Conservation (phyloP, 2,329 filamentous ascomycete genomes). For the Penicillium sp. region DNA sequence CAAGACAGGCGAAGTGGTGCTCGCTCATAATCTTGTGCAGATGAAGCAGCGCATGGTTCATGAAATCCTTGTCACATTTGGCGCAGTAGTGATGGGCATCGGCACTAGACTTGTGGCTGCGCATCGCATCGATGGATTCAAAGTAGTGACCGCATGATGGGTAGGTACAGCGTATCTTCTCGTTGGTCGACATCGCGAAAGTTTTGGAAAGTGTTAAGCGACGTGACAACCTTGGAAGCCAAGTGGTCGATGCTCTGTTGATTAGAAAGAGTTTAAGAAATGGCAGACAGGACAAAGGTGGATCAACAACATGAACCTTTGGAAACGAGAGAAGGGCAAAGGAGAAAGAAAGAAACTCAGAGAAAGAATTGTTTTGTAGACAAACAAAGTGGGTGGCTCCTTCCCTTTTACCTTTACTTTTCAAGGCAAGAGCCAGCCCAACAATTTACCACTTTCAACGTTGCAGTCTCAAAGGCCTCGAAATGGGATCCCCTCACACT, state of each 20-base stretch:
- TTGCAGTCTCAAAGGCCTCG: too few relatives aligned
- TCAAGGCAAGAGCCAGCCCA: not conserved
- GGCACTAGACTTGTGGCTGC: slow-evolving; percentile 52
- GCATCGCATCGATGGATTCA: slow-evolving; percentile 48
- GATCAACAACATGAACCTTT: not conserved
- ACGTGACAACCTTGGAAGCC: not conserved
- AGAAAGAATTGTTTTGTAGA: not conserved
- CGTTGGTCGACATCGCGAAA: not conserved
- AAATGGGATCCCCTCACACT: too few relatives aligned
- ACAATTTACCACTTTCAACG: too few relatives aligned
- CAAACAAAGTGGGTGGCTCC: not conserved
- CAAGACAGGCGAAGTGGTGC: slow-evolving; percentile 56
- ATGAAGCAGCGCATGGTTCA: slow-evolving; percentile 46
- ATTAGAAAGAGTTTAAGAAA: too few relatives aligned
- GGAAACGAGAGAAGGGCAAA: not conserved
- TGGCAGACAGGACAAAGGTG: too few relatives aligned
- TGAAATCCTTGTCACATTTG: slow-evolving; percentile 49
- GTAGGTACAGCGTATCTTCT: slow-evolving; percentile 47
- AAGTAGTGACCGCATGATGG: slow-evolving; percentile 51
- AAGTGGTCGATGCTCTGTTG: too few relatives aligned
- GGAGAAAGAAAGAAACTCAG: not conserved
- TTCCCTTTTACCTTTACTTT: not conserved
- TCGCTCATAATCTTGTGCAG: slow-evolving; percentile 52
- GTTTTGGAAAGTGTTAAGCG: not conserved
- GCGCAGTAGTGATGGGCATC: slow-evolving; percentile 44